Base-by-base conservation (phyloP, 1,139 yeast genomes). In the Saccharomyces hybrid region DNA sequence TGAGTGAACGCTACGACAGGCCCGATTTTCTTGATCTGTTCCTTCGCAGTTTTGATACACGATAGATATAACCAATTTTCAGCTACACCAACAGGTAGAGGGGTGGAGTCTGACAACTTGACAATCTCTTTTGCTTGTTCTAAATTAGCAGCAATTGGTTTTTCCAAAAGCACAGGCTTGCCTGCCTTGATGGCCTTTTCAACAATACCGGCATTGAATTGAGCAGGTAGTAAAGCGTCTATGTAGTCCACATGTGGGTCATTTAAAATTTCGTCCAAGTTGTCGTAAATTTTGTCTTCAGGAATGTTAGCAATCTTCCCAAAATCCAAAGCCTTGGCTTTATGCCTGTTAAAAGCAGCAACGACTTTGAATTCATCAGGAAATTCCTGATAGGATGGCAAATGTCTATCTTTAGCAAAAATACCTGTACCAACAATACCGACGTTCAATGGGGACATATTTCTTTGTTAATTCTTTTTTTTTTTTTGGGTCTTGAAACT, bases 361-460 rank as follows among this genome's bases (percentile, higher is more conserved):
- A 66, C 71, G 9, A 82, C 76, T 51, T 73, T 68, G 61, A 79
- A 76, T 44, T 76, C 69, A 9, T 72, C 72, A 1, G 75, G 70
- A 41, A 71, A 67, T 53, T 77, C 73, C 61, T 82, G 73, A 56
- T 86, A 73, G 29, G 88, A 81, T 47, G 97, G 97, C 60, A 88
- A 77, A 68, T 91, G 97, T 53, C 79, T 77, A 61, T 85, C 88
- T 32, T 82, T 81, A 58, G 98, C 97, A 67, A 90, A 91, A 65
- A 90, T 88, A 59, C 96, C 96, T 1, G 97, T 90, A 57, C 96
- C 96, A 54, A 89, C 82, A 54, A 89, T 74, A 54, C 95, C 96
- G 53, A 88, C 79, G 66, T 81, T 84, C 55, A 82, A 68, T 46
- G 29, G 16, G 47, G 28, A 8, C 29, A 46, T 25, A 11, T 46